Evolutionary conservation across 805 yeast genomes (phyloP), one percentile per base, ranked within the genome.

Genomic region (Starmerella sp.): DNA sequence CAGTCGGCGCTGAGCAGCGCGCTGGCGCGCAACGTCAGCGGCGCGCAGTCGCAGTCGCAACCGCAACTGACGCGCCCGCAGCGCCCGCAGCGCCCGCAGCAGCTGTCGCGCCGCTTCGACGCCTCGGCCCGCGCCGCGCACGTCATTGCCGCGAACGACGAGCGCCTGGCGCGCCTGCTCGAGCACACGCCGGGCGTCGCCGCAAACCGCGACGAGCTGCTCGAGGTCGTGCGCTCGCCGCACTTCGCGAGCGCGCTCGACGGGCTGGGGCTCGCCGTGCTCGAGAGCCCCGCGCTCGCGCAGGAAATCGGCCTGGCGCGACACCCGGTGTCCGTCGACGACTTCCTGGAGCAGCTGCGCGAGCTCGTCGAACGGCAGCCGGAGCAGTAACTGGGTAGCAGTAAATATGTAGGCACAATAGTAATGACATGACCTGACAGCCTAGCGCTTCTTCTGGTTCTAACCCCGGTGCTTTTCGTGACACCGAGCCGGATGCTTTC

Each of bases 161-260:
- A 66, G 10, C 69, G 75, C 46, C 56, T 79, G 42, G 62, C 57
- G 28, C 66, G 63, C 22, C 60, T 73, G 47, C 74, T 73, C 53
- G 64, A 62, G 22, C 68, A 68, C 57, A 66, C 80, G 39, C 83
- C 83, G 0, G 69, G 66, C 28, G 69, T 71, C 6, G 62, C 61
- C 22, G 4, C 50, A 34, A 69, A 73, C 4, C 70, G 71, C 47
- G 65, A 63, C 15, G 74, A 72, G 51, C 67, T 81, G 35, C 42
- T 72, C 30, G 69, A 70, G 8, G 75, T 78, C 3, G 65, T 80
- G 22, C 70, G 73, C 51, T 74, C 79, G 53, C 76, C 77, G 0
- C 79, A 77, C 59, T 79, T 76, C 63, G 69, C 69, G 44, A 76
- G 72, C 57, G 69, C 78, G 9, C 65, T 71, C 42, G 65, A 68